Conservation (phyloP, 2,329 filamentous ascomycete species). For the Aspergillus persii region DNA sequence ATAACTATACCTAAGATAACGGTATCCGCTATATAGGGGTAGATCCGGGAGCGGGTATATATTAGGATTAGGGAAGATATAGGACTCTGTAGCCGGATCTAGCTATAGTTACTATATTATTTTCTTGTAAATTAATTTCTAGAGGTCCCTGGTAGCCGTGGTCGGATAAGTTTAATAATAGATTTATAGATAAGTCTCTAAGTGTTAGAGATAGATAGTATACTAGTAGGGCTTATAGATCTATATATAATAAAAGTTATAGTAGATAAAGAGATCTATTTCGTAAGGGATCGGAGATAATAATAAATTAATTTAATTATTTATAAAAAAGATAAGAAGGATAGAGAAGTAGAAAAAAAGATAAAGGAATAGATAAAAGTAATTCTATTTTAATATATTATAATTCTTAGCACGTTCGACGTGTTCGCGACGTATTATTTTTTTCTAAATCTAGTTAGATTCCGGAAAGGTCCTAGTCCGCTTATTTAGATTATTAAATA, state of each 20-base stretch:
- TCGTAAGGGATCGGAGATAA: too few relatives aligned
- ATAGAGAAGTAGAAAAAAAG: too few relatives aligned
- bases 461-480: too few relatives aligned
- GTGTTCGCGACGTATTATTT: too few relatives aligned
- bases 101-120: not conserved
- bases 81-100: not conserved
- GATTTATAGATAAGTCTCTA: not conserved
- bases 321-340: too few relatives aligned
- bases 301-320: too few relatives aligned
- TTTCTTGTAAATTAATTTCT: not conserved
- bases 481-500: too few relatives aligned
- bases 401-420: too few relatives aligned
- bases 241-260: not conserved
- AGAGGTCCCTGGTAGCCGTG: not conserved
- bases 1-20: not conserved
- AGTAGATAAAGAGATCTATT: constrained; percentile 5
- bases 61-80: not conserved
- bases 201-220: not conserved
- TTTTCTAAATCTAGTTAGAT: too few relatives aligned
- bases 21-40: not conserved
- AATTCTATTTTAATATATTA: too few relatives aligned
- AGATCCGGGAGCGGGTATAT: not conserved
- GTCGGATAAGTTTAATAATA: not conserved
- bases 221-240: constrained; percentile 1
- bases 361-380: too few relatives aligned